These are phyloP conservation scores for Cryomyces minteri DNA, from an alignment of 495 filamentous ascomycete species.

Conservation along the genomic window DNA sequence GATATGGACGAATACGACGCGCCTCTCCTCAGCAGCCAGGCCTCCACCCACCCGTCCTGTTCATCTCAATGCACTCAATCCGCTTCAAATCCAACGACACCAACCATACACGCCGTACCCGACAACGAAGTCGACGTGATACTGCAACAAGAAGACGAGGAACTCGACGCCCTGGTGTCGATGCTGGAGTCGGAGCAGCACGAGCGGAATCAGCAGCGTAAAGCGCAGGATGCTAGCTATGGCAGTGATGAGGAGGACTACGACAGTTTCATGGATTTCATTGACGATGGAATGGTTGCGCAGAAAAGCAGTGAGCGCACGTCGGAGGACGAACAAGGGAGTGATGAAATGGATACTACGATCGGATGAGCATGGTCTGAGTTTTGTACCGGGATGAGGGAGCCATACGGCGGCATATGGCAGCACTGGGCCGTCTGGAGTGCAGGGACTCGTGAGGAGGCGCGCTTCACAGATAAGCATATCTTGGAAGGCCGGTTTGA, in stretches of 20 bases:
- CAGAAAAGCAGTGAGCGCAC: conserved; percentile 4
- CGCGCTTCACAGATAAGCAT: too few relatives aligned
- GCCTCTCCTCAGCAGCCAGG: conserved; percentile 9
- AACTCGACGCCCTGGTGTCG: conserved; percentile 37
- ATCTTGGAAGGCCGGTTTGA: too few relatives aligned
- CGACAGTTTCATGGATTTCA: conserved; percentile 36
- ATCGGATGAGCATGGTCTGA: background rate
- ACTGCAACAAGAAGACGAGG: conserved; percentile 33
- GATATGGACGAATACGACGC: conserved; percentile 20
- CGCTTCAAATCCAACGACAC: conserved; percentile 1
- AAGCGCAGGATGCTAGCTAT: conserved; percentile 4
- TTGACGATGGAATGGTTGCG: background rate
- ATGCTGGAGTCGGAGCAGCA: conserved; percentile 18
- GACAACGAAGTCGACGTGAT: conserved; percentile 26
- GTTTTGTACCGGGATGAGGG: too few relatives aligned
- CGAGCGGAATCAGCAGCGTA: background rate
- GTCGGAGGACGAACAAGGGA: conserved; percentile 1
- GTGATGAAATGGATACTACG: conserved; percentile 6
- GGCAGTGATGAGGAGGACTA: conserved; percentile 35
- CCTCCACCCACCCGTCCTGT: conserved; percentile 14
- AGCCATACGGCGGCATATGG: too few relatives aligned
- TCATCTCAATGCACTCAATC: conserved; percentile 2
- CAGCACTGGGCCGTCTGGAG: too few relatives aligned
- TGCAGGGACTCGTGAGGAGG: too few relatives aligned
- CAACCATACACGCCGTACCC: conserved; percentile 21